Evolutionary conservation across 371 early-diverging fungal genomes (phyloP).

Genomic region (Batkoa obscura): DNA sequence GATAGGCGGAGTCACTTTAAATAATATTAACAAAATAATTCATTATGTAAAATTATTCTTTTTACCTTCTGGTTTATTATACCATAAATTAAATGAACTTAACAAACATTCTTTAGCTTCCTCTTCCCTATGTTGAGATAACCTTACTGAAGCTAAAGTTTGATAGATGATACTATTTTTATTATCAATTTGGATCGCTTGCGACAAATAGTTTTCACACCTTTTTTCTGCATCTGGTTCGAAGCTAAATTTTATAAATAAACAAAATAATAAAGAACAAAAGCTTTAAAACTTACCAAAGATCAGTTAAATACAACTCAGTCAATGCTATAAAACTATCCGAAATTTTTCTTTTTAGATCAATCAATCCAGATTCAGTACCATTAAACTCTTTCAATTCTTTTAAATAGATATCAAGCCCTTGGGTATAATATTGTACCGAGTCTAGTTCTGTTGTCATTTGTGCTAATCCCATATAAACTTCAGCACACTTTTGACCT

Average conservation of each 20-base stretch:
- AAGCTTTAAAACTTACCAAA: conserved; percentile 39
- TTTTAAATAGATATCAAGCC: conserved; percentile 47
- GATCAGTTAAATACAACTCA: conserved; percentile 91
- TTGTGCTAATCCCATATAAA: neutral
- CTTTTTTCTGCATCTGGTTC: conserved; percentile 72
- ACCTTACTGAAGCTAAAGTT: conserved; percentile 70
- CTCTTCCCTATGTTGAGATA: conserved; percentile 63
- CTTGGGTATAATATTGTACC: conserved; percentile 54
- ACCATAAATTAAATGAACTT: conserved; percentile 56
- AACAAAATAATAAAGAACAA: neutral
- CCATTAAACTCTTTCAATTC: conserved; percentile 16
- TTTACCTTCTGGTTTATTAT: conserved; percentile 27
- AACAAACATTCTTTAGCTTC: conserved; percentile 57
- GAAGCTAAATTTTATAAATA: conserved; percentile 28
- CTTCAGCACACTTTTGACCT: neutral
- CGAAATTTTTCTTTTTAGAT: conserved; percentile 42
- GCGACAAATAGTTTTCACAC: conserved; percentile 51
- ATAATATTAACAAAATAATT: neutral
- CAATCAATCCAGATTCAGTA: conserved; percentile 17
- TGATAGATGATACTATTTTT: conserved; percentile 69
- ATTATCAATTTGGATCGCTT: conserved; percentile 48
- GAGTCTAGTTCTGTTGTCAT: conserved; percentile 58
- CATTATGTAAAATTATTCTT: neutral
- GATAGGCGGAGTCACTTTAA: conserved; percentile 32
- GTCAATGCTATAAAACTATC: conserved; percentile 81